phyloP scores from a whole-genome alignment of 345 rosid genomes.

The Hypericum perforatum region DNA sequence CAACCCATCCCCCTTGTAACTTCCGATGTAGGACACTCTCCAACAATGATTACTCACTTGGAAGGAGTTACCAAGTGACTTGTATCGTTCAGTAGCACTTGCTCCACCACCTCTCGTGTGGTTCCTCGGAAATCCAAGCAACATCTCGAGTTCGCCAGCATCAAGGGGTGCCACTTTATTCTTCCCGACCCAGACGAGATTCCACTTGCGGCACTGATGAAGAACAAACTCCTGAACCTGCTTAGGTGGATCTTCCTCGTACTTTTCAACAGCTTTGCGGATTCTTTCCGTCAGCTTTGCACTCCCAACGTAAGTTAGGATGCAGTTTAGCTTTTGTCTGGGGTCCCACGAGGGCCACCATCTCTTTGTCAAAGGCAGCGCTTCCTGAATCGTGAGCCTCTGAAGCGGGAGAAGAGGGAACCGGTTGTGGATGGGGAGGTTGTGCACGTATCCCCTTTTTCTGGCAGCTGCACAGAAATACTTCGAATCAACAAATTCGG shows the following conservation, averaged over 20 bases:
- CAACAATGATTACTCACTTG: constrained; percentile 44
- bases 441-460: constrained; percentile 84
- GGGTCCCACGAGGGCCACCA: constrained; percentile 96
- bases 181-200: constrained; percentile 89
- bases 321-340: constrained; percentile 68
- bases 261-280: constrained; percentile 44
- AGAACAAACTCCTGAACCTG: constrained; percentile 44
- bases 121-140: constrained; percentile 77
- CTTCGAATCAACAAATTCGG: constrained; percentile 80
- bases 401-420: constrained; percentile 65
- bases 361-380: constrained; percentile 53
- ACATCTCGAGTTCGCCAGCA: constrained; percentile 82
- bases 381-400: constrained; percentile 55
- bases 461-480: constrained; percentile 82
- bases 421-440: constrained; percentile 57
- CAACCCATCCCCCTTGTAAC: too few relatives aligned
- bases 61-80: constrained; percentile 87
- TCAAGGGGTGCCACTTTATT: constrained; percentile 83
- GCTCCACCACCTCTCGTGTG: constrained; percentile 95
- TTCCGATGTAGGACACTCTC: too few relatives aligned
- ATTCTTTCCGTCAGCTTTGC: constrained; percentile 70
- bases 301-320: constrained; percentile 58
- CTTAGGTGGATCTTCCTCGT: constrained; percentile 45
- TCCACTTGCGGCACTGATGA: constrained; percentile 76
- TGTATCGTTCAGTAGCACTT: constrained; percentile 69